A percentile compares a stretch with the other conserved stretches of the same genome.
Evolutionary conservation across 257 asterid genomes (phyloP).

Genomic region (Coffea canephora): DNA sequence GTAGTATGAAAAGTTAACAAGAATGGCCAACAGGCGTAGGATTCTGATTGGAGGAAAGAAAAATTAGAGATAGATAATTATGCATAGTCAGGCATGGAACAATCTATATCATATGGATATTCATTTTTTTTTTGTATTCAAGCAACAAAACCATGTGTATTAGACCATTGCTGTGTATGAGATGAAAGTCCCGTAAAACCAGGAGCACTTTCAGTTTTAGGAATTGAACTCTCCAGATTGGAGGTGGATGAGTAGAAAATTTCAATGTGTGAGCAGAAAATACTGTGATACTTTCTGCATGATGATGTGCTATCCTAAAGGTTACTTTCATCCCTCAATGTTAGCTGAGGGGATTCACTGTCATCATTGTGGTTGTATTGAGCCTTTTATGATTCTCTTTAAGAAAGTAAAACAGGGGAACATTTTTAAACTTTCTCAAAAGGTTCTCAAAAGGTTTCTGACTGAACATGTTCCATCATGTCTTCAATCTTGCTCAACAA

Average conservation of each 20-base stretch:
- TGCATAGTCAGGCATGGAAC: not conserved
- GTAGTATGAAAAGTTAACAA: not conserved
- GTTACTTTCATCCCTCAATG: not conserved
- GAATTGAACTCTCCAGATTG: not conserved
- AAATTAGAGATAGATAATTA: not conserved
- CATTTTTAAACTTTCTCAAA: not conserved
- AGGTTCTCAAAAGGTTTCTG: not conserved
- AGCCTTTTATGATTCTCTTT: not conserved
- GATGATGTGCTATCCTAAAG: not conserved
- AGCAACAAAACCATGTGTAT: not conserved
- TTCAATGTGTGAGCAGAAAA: not conserved
- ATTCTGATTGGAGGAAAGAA: too few relatives aligned
- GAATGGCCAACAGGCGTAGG: not conserved
- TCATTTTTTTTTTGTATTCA: not conserved
- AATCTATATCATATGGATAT: not conserved
- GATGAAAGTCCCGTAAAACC: not conserved
- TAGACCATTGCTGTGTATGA: not conserved
- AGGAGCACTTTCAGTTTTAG: not conserved
- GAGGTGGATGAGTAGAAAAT: not conserved
- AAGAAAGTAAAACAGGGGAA: not conserved
- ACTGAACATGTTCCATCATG: not conserved
- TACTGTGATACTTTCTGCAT: not conserved
- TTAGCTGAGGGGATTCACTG: not conserved
- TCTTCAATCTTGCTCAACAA: not conserved
- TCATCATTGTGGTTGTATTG: not conserved